phyloP scores from a whole-genome alignment of 139 green algal species.

The Coelastrella sp. region DNA sequence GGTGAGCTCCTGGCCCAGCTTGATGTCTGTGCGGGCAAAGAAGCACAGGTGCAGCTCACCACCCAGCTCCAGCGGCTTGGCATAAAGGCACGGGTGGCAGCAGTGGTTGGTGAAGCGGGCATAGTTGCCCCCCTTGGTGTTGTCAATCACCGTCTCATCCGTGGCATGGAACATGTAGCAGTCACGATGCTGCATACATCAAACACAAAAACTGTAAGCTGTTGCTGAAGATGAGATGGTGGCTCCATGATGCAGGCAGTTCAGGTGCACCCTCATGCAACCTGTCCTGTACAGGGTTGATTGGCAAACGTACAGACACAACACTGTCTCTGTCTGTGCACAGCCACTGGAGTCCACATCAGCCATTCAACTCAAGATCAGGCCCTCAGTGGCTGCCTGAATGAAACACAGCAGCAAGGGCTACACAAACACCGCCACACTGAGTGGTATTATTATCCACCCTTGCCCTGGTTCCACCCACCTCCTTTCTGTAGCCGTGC shows the following conservation, averaged over 20 bases:
- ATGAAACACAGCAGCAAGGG: no score
- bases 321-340: no score
- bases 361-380: no score
- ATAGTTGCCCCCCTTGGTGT: conserved; percentile 78
- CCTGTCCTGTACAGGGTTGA: no score
- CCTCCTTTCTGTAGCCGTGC: conserved; percentile 71
- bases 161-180: conserved; percentile 93
- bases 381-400: no score
- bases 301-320: no score
- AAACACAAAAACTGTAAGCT: conserved; percentile 3
- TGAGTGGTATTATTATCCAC: no score
- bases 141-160: conserved; percentile 84
- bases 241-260: no score
- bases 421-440: no score
- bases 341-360: no score
- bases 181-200: conserved; percentile 65
- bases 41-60: conserved; percentile 81
- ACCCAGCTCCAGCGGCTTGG: conserved; percentile 80
- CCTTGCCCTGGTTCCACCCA: not conserved
- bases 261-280: no score
- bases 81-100: conserved; percentile 91
- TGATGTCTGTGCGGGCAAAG: conserved; percentile 84
- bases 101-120: conserved; percentile 94
- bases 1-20: conserved; percentile 90
- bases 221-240: not conserved